phyloP scores from a whole-genome alignment of 208 protist species.

The Trypanosoma melophagium region DNA sequence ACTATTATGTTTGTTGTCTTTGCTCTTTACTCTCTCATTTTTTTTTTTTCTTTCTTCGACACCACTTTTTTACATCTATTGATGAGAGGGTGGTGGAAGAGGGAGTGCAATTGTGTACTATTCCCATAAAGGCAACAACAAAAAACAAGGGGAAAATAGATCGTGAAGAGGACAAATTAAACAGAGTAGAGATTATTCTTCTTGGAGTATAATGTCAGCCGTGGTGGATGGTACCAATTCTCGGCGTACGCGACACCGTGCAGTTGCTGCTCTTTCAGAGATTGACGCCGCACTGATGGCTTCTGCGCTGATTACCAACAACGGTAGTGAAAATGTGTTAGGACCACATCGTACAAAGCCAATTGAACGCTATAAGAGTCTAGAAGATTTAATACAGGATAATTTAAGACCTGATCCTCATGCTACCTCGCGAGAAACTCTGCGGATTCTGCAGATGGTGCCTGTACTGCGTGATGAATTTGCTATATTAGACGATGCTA shows the following conservation, averaged over 20 bases:
- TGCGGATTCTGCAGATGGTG: conserved; percentile 35
- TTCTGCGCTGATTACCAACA: conserved; percentile 31
- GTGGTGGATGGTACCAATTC: not conserved
- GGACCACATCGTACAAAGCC: not conserved
- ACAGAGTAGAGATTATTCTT: not conserved
- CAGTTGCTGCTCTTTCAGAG: conserved; percentile 61
- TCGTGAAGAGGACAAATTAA: not conserved
- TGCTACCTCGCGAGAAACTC: conserved; percentile 31
- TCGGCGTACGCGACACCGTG: conserved; percentile 32
- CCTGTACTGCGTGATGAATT: conserved; percentile 50
- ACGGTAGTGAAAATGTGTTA: not conserved
- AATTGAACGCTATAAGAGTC: conserved; percentile 42
- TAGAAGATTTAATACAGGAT: conserved; percentile 33
- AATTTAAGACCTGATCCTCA: conserved; percentile 37
- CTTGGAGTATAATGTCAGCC: not conserved
- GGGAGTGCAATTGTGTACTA: no score
- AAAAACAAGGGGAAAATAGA: not conserved
- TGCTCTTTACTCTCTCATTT: no score
- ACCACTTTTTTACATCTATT: no score
- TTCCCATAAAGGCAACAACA: not conserved
- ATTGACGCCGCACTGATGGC: conserved; percentile 24
- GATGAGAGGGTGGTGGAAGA: no score
- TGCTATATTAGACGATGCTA: conserved; percentile 32
- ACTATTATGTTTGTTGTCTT: no score
- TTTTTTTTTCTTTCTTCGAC: no score